A percentile compares a stretch with the other conserved stretches of the same genome.
phyloP scores from a whole-genome alignment of 805 yeast species.

The Candida pseudoglaebosa region DNA sequence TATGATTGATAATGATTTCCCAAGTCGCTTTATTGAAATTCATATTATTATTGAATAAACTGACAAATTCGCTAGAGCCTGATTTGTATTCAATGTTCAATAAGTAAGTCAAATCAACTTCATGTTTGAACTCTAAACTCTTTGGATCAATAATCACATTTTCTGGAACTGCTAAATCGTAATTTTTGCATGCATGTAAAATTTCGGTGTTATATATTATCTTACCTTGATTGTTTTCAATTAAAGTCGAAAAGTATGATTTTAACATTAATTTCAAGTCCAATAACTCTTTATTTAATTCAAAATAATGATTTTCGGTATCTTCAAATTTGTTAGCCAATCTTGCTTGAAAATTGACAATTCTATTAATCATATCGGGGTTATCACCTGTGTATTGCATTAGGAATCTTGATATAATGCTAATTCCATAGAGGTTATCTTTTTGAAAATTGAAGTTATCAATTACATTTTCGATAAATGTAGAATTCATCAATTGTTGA shows the following conservation, averaged over 20 bases:
- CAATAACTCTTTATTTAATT: constrained; percentile 19
- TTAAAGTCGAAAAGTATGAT: constrained; percentile 12
- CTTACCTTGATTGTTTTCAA: constrained; percentile 1
- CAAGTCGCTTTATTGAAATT: constrained; percentile 30
- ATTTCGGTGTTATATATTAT: constrained; percentile 8
- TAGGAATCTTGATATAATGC: constrained; percentile 20
- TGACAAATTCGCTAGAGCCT: constrained; percentile 25
- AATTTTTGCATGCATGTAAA: constrained; percentile 10
- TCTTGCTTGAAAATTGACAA: constrained; percentile 25
- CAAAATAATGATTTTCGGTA: constrained; percentile 34
- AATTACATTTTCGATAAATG: constrained; percentile 23
- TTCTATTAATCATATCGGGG: constrained; percentile 10
- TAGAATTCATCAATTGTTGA: constrained; percentile 25
- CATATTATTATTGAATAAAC: constrained; percentile 25
- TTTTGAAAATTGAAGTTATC: constrained; percentile 20
- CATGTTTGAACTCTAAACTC: constrained; percentile 5
- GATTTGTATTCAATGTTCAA: constrained; percentile 23
- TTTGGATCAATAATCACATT: neutral
- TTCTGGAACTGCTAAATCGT: constrained; percentile 4
- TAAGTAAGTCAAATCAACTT: constrained; percentile 23
- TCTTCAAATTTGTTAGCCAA: constrained; percentile 36
- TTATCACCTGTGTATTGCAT: constrained; percentile 12
- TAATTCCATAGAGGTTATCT: constrained; percentile 32
- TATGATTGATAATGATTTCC: constrained; percentile 25
- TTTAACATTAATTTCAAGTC: constrained; percentile 17